These are phyloP conservation scores for Diaporthe australafricana DNA, from an alignment of 2,329 filamentous ascomycete genomes.

Conservation along the genomic window DNA sequence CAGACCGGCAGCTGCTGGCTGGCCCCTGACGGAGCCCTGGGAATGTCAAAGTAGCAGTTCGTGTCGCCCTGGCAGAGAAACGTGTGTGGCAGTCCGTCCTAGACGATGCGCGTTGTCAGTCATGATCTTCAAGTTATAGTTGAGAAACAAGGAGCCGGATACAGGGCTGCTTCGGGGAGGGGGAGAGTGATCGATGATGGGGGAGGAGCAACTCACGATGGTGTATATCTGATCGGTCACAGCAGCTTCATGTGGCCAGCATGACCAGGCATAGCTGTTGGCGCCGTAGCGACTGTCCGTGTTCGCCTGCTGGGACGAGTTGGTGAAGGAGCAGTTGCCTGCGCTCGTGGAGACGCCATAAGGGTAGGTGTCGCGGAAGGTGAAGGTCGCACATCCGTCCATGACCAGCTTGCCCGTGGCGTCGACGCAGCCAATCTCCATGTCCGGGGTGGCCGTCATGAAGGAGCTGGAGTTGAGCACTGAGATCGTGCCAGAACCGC, in stretches of 20 bases:
- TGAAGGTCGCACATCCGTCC: slow-evolving; percentile 29
- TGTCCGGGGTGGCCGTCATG: slow-evolving; percentile 10
- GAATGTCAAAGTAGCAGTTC: slow-evolving; percentile 31
- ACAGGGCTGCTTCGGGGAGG: background rate
- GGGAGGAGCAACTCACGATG: slow-evolving; percentile 8
- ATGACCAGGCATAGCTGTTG: slow-evolving; percentile 23
- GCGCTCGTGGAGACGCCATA: slow-evolving; percentile 15
- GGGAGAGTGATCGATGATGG: background rate
- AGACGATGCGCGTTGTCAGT: background rate
- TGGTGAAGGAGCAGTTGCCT: slow-evolving; percentile 32
- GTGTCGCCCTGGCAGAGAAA: slow-evolving; percentile 32
- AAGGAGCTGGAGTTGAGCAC: slow-evolving; percentile 28
- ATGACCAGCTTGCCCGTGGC: slow-evolving; percentile 29
- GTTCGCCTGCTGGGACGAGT: slow-evolving; percentile 28
- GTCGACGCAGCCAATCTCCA: slow-evolving; percentile 31
- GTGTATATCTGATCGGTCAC: slow-evolving; percentile 29
- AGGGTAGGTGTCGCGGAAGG: background rate
- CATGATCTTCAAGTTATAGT: background rate
- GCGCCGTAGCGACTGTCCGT: slow-evolving; percentile 28
- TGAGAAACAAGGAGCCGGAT: background rate
- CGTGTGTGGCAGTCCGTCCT: slow-evolving; percentile 23
- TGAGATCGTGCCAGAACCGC: slow-evolving; percentile 24
- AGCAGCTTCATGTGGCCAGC: slow-evolving; percentile 24
- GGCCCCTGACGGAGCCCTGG: background rate
- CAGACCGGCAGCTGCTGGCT: slow-evolving; percentile 24